Evolutionary conservation across 345 rosid species (phyloP).

Genomic region (Acer yangbiense): DNA sequence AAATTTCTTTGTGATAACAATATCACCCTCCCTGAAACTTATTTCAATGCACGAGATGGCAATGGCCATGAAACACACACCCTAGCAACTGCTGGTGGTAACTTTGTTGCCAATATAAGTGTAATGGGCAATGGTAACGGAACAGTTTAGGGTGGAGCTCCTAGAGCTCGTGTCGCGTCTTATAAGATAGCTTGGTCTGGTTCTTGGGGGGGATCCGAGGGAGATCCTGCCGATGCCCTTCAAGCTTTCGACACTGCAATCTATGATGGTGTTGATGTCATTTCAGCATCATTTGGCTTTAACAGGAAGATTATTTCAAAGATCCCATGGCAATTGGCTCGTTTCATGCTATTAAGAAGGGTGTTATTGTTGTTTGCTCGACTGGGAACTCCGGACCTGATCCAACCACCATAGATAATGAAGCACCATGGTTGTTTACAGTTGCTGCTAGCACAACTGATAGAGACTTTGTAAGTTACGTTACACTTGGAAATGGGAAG

Average conservation of each 20-base stretch:
- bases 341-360: conserved; percentile 41
- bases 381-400: conserved; percentile 78
- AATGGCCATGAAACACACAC: too few species aligned
- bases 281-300: conserved; percentile 47
- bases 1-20: too few species aligned
- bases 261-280: conserved; percentile 6
- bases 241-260: conserved; percentile 62
- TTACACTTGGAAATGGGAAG: conserved; percentile 46
- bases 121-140: too few species aligned
- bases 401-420: conserved; percentile 50
- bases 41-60: too few species aligned
- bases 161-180: conserved; percentile 48
- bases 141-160: too few species aligned
- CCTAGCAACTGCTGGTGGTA: too few species aligned
- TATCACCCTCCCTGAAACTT: too few species aligned
- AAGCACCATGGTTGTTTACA: conserved; percentile 76
- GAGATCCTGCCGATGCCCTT: conserved; percentile 50
- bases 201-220: too few species aligned
- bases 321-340: conserved; percentile 44
- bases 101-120: too few species aligned
- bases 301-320: conserved; percentile 19
- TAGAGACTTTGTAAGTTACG: conserved; percentile 53
- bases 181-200: conserved; percentile 55
- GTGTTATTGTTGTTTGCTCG: conserved; percentile 40
- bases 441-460: conserved; percentile 81